These are phyloP conservation scores for Metschnikowia cubensis DNA, from an alignment of 805 yeast genomes.

Conservation along the genomic window DNA sequence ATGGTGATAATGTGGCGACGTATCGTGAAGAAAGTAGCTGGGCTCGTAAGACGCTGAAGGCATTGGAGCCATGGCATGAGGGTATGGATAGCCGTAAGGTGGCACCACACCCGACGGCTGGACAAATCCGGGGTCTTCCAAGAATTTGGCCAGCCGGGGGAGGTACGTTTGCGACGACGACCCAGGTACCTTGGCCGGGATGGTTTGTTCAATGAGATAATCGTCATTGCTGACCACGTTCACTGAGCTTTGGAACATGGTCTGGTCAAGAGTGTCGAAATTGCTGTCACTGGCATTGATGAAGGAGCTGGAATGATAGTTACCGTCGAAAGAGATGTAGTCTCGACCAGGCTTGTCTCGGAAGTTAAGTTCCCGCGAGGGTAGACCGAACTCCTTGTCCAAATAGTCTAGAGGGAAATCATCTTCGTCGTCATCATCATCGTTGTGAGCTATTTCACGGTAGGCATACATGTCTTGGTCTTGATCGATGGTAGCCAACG, in stretches of 20 bases:
- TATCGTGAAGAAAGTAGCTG: constrained; percentile 5
- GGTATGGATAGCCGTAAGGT: constrained; percentile 6
- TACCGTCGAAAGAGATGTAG: constrained; percentile 24
- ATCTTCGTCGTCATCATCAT: constrained; percentile 43
- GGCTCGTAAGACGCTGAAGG: constrained; percentile 8
- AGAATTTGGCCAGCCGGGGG: constrained; percentile 17
- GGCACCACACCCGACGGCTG: constrained; percentile 7
- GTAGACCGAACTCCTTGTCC: constrained; percentile 33
- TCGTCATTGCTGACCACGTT: constrained; percentile 43
- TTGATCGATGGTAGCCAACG: neutral
- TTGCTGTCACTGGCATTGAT: constrained; percentile 20
- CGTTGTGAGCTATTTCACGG: constrained; percentile 7
- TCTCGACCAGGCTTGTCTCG: constrained; percentile 18
- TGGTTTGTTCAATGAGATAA: constrained; percentile 49
- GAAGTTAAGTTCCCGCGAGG: constrained; percentile 1
- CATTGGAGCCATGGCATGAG: constrained; percentile 9
- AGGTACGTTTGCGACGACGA: constrained; percentile 26
- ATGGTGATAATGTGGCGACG: constrained; percentile 5
- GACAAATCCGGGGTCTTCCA: constrained; percentile 11
- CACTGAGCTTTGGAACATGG: constrained; percentile 19
- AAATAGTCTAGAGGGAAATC: constrained; percentile 73
- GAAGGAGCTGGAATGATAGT: constrained; percentile 13
- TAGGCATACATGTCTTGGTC: neutral
- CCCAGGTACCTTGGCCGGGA: constrained; percentile 30
- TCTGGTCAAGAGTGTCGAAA: constrained; percentile 18